phyloP scores from a whole-genome alignment of 441 rosid genomes.

The Brassica balearica region DNA sequence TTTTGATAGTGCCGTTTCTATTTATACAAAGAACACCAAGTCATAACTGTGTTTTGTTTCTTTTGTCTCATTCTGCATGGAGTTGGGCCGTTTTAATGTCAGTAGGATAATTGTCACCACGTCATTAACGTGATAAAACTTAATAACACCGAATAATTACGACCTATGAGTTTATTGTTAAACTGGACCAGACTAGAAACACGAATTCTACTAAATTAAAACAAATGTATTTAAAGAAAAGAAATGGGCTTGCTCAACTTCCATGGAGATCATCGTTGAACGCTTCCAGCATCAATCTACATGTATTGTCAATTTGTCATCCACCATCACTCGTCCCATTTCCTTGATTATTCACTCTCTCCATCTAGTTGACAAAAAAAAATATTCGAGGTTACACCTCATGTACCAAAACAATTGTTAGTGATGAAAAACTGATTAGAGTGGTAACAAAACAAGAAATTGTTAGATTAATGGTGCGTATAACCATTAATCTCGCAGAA shows the following conservation, averaged over 20 bases:
- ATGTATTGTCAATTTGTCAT: constrained; percentile 11
- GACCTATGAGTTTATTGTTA: neutral
- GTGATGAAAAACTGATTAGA: too few relatives aligned
- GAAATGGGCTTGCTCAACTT: constrained; percentile 32
- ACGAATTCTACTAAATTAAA: constrained; percentile 12
- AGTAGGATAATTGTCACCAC: constrained; percentile 35
- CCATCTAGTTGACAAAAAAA: neutral
- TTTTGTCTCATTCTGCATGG: neutral
- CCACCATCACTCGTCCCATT: constrained; percentile 24
- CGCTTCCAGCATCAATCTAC: constrained; percentile 28
- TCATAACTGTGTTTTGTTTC: neutral
- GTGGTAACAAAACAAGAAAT: too few relatives aligned
- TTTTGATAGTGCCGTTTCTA: constrained; percentile 39
- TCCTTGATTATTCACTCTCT: constrained; percentile 13
- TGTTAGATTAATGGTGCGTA: too few relatives aligned
- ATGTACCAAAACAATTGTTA: too few relatives aligned
- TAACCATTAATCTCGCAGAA: too few relatives aligned
- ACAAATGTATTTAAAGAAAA: neutral
- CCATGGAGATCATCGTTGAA: constrained; percentile 24
- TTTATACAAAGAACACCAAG: constrained; percentile 32
- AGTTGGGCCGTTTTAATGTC: constrained; percentile 36
- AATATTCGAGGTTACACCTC: too few relatives aligned
- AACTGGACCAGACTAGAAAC: neutral
- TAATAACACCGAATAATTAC: neutral
- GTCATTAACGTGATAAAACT: constrained; percentile 29